These are phyloP conservation scores for Claviceps pusilla DNA, from an alignment of 2,329 filamentous ascomycete genomes.

Conservation along the genomic window DNA sequence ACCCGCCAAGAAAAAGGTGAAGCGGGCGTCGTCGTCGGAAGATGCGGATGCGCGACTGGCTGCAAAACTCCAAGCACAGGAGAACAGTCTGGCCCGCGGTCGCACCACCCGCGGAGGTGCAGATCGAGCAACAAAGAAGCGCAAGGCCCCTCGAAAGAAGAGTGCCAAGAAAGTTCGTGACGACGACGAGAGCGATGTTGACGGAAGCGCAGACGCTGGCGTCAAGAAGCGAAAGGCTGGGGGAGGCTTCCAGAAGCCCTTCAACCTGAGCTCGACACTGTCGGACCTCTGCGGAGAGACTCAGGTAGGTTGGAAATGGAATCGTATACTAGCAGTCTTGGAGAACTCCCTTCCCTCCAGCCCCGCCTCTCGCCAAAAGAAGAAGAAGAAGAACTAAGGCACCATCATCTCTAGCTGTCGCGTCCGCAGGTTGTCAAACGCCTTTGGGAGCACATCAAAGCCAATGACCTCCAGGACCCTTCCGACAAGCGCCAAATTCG, in stretches of 20 bases:
- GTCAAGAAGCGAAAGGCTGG: constrained; percentile 65
- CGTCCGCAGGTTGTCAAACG: constrained; percentile 92
- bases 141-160: constrained; percentile 55
- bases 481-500: constrained; percentile 80
- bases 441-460: constrained; percentile 91
- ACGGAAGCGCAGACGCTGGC: constrained; percentile 41
- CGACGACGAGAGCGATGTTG: constrained; percentile 67
- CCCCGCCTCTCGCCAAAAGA: too few species aligned
- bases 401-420: constrained; percentile 47
- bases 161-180: constrained; percentile 58
- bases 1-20: constrained; percentile 51
- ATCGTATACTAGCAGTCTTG: too few species aligned
- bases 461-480: constrained; percentile 76
- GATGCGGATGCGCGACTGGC: constrained; percentile 81
- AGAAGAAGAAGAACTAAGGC: neutral
- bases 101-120: constrained; percentile 65
- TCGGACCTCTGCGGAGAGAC: constrained; percentile 55
- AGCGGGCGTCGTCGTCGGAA: constrained; percentile 40
- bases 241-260: constrained; percentile 83
- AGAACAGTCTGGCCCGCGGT: constrained; percentile 55
- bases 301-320: constrained; percentile 31
- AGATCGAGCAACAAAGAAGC: constrained; percentile 50
- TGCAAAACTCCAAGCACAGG: constrained; percentile 78
- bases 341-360: too few species aligned
- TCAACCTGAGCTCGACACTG: constrained; percentile 56